Evolutionary conservation across 2,329 filamentous ascomycete genomes (phyloP), one percentile per base, ranked within the genome.

Genomic region (Thielaviopsis ethacetica): DNA sequence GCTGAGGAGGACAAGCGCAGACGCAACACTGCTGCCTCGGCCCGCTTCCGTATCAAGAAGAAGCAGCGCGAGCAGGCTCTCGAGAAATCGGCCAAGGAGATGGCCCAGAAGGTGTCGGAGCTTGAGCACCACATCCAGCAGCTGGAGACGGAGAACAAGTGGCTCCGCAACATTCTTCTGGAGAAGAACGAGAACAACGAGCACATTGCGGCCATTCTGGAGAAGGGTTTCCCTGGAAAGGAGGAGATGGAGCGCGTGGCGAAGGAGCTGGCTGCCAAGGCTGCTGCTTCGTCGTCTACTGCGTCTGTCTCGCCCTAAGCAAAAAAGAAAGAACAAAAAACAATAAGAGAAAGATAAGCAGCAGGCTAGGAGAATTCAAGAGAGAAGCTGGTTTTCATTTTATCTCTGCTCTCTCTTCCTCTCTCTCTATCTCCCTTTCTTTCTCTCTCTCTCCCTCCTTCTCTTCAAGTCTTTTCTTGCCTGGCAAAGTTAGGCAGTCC

Each of bases 31-130:
- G 89, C 89, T 34, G 89, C 89, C 59, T 90, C 85, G 64, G 89
- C 89, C 19, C 85, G 89, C 55, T 95, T 95, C 78, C 85, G 89
- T 61, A 83, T 93, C 69, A 95, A 95, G 82, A 95, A 95, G 84
- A 95, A 95, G 81, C 88, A 93, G 73, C 85, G 89, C 56, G 89
- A 95, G 75, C 86, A 91, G 71, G 85, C 87, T 9, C 81, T 94
- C 57, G 88, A 91, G 71, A 83, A 82, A 67, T 85, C 82, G 3
- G 84, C 88, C 66, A 89, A 90, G 71, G 89, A 94, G 65, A 87
- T 91, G 72, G 81, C 81, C 27, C 86, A 93, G 53, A 90, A 90
- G 73, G 86, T 91, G 56, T 76, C 80, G 19, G 75, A 76, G 19
- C 77, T 95, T 6, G 87, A 94, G 71, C 78, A 78, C 66, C 82